Evolutionary conservation across 179 eudicot genomes (phyloP), one percentile per base, ranked within the genome.

Genomic region (Heliamphora ciliata): DNA sequence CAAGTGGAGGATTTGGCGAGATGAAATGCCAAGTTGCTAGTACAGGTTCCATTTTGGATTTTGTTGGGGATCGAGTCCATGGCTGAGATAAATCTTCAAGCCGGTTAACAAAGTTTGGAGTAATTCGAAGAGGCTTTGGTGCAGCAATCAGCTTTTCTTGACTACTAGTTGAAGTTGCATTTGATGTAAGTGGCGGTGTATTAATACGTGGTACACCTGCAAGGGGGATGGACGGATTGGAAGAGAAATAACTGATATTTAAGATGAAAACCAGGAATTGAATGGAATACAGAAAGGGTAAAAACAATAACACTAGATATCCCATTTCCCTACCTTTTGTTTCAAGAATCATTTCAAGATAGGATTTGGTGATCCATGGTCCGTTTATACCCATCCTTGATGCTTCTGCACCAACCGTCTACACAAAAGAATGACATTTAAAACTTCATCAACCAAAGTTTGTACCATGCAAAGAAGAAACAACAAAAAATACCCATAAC

Each of bases 11-110:
- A 85, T 87, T 94, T 65, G 91, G 82, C 46, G 97, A 84, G 61
- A 90, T 84, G 84, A 97, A 97, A 84, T 90, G 93, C 99, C 99
- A 97, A 79, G 94, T 91, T 78, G 97, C 97, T 68, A 92, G 80
- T 10, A 97, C 91, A 69, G 99, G 97, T 68, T 94, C 99, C 91
- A 92, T 86, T 85, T 89, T 89, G 65, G 99, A 91, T 87, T 97
- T 97, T 78, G 97, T 97, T 52, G 99, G 99, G 54, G 99, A 97
- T 15, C 99, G 93, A 67, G 99, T 97, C 99, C 99, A 97, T 47
- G 99, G 98, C 85, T 97, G 99, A 85, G 99, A 91, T 79, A 94
- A 86, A 89, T 97, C 99, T 69, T 97, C 99, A 64, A 94, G 90
- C 76, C 85, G 88, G 83, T 88, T 93, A 74, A 91, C 94, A 80